A percentile compares a stretch with the other conserved stretches of the same genome.
Evolutionary conservation across 768 basidiomycete species (phyloP).

Genomic region (Termitomyces sp.): DNA sequence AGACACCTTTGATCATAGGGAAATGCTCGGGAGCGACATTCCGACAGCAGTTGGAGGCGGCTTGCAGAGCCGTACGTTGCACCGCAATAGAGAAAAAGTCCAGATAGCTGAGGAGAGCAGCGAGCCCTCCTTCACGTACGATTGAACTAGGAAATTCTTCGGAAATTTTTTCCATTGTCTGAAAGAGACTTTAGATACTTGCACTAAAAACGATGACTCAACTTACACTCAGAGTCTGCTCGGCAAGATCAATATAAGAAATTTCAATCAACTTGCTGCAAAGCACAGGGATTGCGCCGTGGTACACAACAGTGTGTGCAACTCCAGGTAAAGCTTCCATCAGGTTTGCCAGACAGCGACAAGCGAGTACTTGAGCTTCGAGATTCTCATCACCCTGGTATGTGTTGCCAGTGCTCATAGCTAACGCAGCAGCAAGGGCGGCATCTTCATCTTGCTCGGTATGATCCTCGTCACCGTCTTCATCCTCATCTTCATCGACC

Average conservation of each 20-base stretch:
- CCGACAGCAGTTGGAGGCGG: constrained; percentile 95
- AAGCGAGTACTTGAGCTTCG: constrained; percentile 94
- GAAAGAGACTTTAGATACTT: constrained; percentile 13
- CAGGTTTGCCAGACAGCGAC: constrained; percentile 93
- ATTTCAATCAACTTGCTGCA: constrained; percentile 98
- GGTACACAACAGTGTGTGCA: constrained; percentile 95
- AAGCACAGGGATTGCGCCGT: constrained; percentile 96
- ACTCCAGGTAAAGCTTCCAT: constrained; percentile 99
- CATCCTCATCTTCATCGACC: constrained; percentile 69
- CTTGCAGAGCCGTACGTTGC: constrained; percentile 93
- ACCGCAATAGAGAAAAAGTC: constrained; percentile 99
- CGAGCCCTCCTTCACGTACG: constrained; percentile 91
- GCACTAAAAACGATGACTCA: constrained; percentile 7
- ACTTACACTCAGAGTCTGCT: constrained; percentile 95
- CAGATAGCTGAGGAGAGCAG: constrained; percentile 89
- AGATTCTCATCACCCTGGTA: constrained; percentile 81
- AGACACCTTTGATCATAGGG: constrained; percentile 80
- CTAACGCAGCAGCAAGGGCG: constrained; percentile 81
- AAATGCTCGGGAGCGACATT: constrained; percentile 89
- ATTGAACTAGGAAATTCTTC: constrained; percentile 96
- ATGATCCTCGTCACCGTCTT: constrained; percentile 56
- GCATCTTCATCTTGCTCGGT: constrained; percentile 77
- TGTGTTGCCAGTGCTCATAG: constrained; percentile 65
- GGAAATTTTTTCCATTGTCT: constrained; percentile 98
- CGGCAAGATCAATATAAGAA: constrained; percentile 95